Evolutionary conservation across 2,329 filamentous ascomycete genomes (phyloP).

Genomic region (Lojkania enalia): DNA sequence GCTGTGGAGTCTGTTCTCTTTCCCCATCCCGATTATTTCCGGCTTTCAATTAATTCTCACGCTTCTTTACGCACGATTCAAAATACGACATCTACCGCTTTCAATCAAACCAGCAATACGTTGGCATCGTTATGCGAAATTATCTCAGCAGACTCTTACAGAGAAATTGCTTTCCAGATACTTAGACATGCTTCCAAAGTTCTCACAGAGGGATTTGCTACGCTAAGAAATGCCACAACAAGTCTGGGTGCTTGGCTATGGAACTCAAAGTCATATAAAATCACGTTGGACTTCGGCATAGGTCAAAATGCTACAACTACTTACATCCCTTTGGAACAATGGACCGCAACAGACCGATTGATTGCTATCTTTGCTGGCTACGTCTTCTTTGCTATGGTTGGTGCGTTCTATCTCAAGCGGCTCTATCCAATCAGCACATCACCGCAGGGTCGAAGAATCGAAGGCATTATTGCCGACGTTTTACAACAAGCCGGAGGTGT

Average conservation of each 20-base stretch:
- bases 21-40: conserved; percentile 37
- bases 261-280: conserved; percentile 42
- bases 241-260: conserved; percentile 30
- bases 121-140: conserved; percentile 30
- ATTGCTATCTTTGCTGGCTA: conserved; percentile 83
- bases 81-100: conserved; percentile 37
- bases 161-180: conserved; percentile 19
- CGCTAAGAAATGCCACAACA: conserved; percentile 15
- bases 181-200: conserved; percentile 21
- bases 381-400: conserved; percentile 70
- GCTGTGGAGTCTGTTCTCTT: conserved; percentile 31
- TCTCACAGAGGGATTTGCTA: conserved; percentile 7
- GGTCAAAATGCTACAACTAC: conserved; percentile 23
- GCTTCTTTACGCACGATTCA: conserved; percentile 43
- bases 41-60: conserved; percentile 44
- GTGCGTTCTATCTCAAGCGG: conserved; percentile 77
- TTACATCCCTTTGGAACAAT: conserved; percentile 44
- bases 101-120: conserved; percentile 36
- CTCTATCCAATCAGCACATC: conserved; percentile 68
- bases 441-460: conserved; percentile 60
- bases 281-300: conserved; percentile 39
- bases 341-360: conserved; percentile 59
- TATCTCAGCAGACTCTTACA: conserved; percentile 25
- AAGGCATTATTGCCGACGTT: conserved; percentile 78
- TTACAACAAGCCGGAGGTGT: conserved; percentile 94